phyloP scores from a whole-genome alignment of 2,329 filamentous ascomycete genomes.

The Fusarium domesticum region DNA sequence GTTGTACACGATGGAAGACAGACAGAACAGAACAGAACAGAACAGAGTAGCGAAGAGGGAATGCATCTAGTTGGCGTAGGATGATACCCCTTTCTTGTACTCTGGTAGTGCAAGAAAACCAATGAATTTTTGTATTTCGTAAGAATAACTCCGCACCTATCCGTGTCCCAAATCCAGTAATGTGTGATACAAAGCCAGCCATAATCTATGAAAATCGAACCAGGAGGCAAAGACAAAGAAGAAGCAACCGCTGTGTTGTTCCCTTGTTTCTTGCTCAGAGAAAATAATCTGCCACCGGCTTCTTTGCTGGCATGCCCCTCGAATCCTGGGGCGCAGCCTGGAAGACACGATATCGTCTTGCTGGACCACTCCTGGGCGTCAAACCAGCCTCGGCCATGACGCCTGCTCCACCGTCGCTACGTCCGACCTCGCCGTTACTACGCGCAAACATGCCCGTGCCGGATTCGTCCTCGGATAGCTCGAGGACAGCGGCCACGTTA shows the following conservation, averaged over 20 bases:
- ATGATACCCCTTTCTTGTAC: slow-evolving; percentile 10
- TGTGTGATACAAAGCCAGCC: slow-evolving; percentile 19
- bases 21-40: background rate
- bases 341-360: slow-evolving; percentile 88
- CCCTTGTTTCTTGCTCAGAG: slow-evolving; percentile 51
- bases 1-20: background rate
- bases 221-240: slow-evolving; percentile 1
- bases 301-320: slow-evolving; percentile 97
- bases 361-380: slow-evolving; percentile 62
- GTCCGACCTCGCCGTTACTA: slow-evolving; percentile 66
- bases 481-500: slow-evolving; percentile 91
- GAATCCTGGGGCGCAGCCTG: slow-evolving; percentile 95
- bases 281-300: slow-evolving; percentile 96
- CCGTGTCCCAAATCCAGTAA: slow-evolving; percentile 20
- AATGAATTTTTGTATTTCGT: slow-evolving; percentile 14
- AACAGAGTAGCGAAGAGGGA: background rate
- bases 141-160: slow-evolving; percentile 24
- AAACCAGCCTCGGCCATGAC: slow-evolving; percentile 49
- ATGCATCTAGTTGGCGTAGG: slow-evolving; percentile 14
- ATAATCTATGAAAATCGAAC: slow-evolving; percentile 4
- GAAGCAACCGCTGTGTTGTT: no score
- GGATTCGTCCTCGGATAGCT: slow-evolving; percentile 83
- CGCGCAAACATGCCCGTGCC: slow-evolving; percentile 67
- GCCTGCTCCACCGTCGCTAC: slow-evolving; percentile 51
- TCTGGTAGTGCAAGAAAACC: slow-evolving; percentile 9